Evolutionary conservation across 2,329 filamentous ascomycete genomes (phyloP).

Genomic region (Sporothrix protearum): DNA sequence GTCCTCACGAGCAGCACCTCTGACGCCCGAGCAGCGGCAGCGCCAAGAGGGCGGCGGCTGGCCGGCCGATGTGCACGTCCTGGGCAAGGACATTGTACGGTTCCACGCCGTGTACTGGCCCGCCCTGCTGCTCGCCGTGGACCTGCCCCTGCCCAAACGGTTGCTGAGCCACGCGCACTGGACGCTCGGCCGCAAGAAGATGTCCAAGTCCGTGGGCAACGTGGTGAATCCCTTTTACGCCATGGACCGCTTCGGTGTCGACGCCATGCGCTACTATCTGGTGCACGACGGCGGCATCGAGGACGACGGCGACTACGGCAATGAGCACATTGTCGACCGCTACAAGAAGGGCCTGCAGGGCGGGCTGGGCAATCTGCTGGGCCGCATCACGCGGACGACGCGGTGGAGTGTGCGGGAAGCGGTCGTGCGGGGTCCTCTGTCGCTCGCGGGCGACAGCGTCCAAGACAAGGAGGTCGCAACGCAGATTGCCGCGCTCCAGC

Average conservation of each 20-base stretch:
- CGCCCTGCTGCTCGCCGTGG: constrained; percentile 85
- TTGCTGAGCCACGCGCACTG: constrained; percentile 91
- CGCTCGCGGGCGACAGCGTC: background rate
- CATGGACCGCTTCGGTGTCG: constrained; percentile 80
- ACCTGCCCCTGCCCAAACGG: constrained; percentile 71
- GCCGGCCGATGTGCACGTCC: constrained; percentile 88
- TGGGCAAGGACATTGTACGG: constrained; percentile 93
- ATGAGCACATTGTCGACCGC: constrained; percentile 65
- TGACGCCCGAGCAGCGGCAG: constrained; percentile 41
- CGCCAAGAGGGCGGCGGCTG: constrained; percentile 57
- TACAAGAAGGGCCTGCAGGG: constrained; percentile 78
- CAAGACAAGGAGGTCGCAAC: constrained; percentile 32
- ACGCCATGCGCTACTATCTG: constrained; percentile 86
- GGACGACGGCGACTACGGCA: constrained; percentile 82
- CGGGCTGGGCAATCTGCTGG: constrained; percentile 75
- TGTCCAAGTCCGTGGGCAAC: constrained; percentile 94
- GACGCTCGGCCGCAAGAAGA: constrained; percentile 88
- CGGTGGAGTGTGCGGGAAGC: constrained; percentile 64
- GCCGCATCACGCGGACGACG: constrained; percentile 64
- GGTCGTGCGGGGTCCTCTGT: constrained; percentile 38
- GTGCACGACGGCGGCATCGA: constrained; percentile 72
- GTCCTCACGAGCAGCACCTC: background rate
- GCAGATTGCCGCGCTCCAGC: constrained; percentile 17
- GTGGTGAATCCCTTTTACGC: constrained; percentile 94
- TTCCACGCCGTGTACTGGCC: constrained; percentile 99